These are phyloP conservation scores for Penicillium digitatum DNA, from an alignment of 2,329 filamentous ascomycete genomes.

Conservation along the genomic window DNA sequence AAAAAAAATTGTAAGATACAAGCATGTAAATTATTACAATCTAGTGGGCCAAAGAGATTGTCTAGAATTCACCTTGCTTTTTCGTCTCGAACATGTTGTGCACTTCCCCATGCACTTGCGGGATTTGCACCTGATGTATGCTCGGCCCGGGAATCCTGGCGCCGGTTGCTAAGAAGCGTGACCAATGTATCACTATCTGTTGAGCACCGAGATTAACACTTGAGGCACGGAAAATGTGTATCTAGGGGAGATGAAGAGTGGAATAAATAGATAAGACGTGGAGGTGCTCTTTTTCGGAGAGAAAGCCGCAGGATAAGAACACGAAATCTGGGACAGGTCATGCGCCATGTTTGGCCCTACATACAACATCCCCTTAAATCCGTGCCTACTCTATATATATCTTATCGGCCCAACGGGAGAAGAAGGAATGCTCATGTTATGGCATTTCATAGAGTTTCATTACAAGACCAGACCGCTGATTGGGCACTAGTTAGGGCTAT, in stretches of 20 bases:
- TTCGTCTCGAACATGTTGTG: background rate
- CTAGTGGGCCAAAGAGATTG: background rate
- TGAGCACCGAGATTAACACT: background rate
- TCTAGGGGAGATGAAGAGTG: too few species aligned
- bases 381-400: background rate
- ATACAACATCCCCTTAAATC: background rate
- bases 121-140: constrained; percentile 31
- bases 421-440: constrained; percentile 14
- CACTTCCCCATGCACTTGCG: constrained; percentile 1
- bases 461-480: constrained; percentile 9
- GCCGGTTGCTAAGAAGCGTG: constrained; percentile 26
- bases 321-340: constrained; percentile 8
- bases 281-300: constrained; percentile 1
- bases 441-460: constrained; percentile 1
- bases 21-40: background rate
- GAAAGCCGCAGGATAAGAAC: constrained; percentile 3
- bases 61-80: constrained; percentile 3
- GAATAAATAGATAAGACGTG: constrained; percentile 6
- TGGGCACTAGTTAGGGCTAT: constrained; percentile 2
- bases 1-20: background rate
- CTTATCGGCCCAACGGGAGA: constrained; percentile 28
- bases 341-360: constrained; percentile 1
- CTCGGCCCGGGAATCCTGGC: constrained; percentile 7
- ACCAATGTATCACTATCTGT: constrained; percentile 25
- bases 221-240: background rate